Evolutionary conservation across 306 rosid genomes (phyloP), one percentile per base, ranked within the genome.

Genomic region (Corylus americana): DNA sequence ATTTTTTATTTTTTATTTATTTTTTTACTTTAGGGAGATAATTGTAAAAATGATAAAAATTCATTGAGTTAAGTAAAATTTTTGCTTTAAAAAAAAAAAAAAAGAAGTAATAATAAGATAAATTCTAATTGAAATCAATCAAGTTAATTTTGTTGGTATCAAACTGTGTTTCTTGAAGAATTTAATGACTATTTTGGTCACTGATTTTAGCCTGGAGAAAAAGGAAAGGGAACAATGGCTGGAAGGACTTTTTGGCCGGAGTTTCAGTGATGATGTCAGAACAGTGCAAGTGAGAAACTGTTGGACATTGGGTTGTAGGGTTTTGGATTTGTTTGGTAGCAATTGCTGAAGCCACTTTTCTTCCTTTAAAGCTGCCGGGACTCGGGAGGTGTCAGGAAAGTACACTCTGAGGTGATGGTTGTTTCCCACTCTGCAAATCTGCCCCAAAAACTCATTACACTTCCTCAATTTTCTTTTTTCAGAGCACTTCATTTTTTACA

Each of bases 341-440:
- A 88, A 85, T 88, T 92, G 25, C 25, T 22, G 86, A 90, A 88
- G 84, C 85, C 91, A 77, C 78, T 82, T 78, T 84, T 80, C 87
- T 82, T 77, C 61, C 54, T 11, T 81, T 63, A 72, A 69, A 27
- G 74, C 68, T 83, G 80, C 80, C 89, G 85, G 25, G 25, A 22
- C 25, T 22, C 25, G 25, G 86, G 17, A 12, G 48, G 44, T 79
- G 89, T 85, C 91, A 89, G 93, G 81, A 83, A 85, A 88, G 86
- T 88, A 93, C 96, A 87, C 91, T 83, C 89, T 86, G 84, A 87
- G 90, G 87, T 80, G 83, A 82, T 74, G 80, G 85, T 88, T 90
- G 88, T 90, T 86, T 79, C 75, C 86, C 10, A 31, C 35, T 1
- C 35, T 31, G 35, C 35, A 31, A 31, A 31, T 31, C 3, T 31